Percentiles rank a stretch among this genome's conserved stretches.
phyloP scores from a whole-genome alignment of 192 early-diverging fungal species.

The Diversispora eburnea region DNA sequence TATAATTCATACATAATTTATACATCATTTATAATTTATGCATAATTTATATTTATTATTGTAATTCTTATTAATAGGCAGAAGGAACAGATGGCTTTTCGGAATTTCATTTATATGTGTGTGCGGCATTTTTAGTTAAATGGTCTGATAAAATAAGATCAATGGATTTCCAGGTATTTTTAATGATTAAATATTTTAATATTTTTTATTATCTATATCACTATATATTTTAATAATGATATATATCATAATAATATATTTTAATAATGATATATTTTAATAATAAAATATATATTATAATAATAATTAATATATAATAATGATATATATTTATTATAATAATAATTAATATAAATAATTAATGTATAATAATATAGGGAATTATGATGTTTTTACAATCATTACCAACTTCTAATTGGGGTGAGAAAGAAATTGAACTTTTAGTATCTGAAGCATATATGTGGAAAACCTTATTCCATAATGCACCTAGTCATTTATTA shows the following conservation, averaged over 20 bases:
- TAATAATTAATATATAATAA: too few relatives aligned
- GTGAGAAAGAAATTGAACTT: constrained; percentile 87
- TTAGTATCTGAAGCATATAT: constrained; percentile 94
- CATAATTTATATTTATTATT: too few relatives aligned
- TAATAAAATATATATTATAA: too few relatives aligned
- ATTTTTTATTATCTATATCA: not conserved
- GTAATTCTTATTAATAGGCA: constrained; percentile 40
- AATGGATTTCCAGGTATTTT: constrained; percentile 83
- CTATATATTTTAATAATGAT: too few relatives aligned
- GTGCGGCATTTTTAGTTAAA: constrained; percentile 95
- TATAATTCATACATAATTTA: too few relatives aligned
- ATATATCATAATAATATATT: too few relatives aligned
- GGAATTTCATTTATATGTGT: constrained; percentile 97
- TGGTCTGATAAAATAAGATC: constrained; percentile 82
- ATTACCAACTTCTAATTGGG: constrained; percentile 83
- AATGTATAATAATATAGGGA: constrained; percentile 46
- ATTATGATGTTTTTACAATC: constrained; percentile 93
- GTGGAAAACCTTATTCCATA: constrained; percentile 94
- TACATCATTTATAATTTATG: too few relatives aligned
- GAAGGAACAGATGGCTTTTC: constrained; percentile 90
- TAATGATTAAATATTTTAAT: not conserved
- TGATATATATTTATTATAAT: too few relatives aligned
- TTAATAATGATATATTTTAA: too few relatives aligned
- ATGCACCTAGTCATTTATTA: constrained; percentile 80
- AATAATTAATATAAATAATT: not conserved